These are phyloP conservation scores for Plasmodium ovale DNA, from an alignment of 169 alveolate species.

Conservation along the genomic window DNA sequence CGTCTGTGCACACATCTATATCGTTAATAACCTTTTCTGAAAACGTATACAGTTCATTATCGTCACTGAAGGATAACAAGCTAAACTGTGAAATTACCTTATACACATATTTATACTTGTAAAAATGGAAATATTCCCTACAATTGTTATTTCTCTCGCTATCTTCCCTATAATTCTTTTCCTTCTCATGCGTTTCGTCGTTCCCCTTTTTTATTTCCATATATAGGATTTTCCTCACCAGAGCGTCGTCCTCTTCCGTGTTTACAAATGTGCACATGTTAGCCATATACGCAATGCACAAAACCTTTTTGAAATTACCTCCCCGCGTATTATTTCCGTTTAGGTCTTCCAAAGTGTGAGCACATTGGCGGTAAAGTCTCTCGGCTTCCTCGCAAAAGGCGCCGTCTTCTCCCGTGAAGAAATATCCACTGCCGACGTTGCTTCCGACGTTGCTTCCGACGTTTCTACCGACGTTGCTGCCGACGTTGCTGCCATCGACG, in stretches of 20 bases:
- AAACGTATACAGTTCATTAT: slow-evolving; percentile 4
- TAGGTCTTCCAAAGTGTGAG: too few relatives aligned
- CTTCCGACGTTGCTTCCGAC: too few relatives aligned
- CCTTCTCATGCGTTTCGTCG: not conserved
- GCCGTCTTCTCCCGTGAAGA: too few relatives aligned
- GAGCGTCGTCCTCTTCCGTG: not conserved
- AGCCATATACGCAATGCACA: not conserved
- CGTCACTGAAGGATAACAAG: not conserved
- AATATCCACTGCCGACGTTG: too few relatives aligned
- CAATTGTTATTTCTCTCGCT: not conserved
- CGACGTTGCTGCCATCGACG: slow-evolving; percentile 3
- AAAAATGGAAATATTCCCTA: slow-evolving; percentile 24
- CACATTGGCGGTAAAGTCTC: too few relatives aligned
- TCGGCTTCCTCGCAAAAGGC: too few relatives aligned
- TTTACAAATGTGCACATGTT: not conserved
- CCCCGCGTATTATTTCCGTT: too few relatives aligned
- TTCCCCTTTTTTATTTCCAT: not conserved
- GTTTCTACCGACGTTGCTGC: not conserved
- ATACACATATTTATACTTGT: slow-evolving; percentile 31
- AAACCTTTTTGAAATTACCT: not conserved
- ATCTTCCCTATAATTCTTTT: not conserved
- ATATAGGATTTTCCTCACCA: not conserved
- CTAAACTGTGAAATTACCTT: too few relatives aligned
- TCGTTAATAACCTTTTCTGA: slow-evolving; percentile 28
- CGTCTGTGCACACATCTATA: slow-evolving; percentile 50